Evolutionary conservation across 2,329 filamentous ascomycete genomes (phyloP), one percentile per base, ranked within the genome.

Genomic region (Pochonia chlamydosporia): DNA sequence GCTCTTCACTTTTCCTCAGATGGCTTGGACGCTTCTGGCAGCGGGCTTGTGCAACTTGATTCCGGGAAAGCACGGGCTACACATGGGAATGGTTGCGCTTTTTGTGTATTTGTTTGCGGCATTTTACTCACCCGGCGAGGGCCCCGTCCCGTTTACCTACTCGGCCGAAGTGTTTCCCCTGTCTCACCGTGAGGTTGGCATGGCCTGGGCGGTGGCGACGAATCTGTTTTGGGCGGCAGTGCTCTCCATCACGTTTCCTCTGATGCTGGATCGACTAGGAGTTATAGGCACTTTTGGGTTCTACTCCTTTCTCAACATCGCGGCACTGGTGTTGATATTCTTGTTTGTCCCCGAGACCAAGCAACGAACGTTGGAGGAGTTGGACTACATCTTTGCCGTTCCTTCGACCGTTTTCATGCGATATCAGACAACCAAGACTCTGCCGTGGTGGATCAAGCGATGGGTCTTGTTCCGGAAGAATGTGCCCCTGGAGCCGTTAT

Each of bases 91-190:
- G 11, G 73, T 78, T n/a, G 73, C 72, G 1, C 61, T 81, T 31
- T 82, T 82, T 56, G 65, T 81, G 20, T 81, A 76, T 58, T 63
- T 81, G 2, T 81, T 79, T 47, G 72, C 71, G 1, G 73, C 69
- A 16, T 71, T 75, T 53, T 75, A 75, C 51, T 72, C 70, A 3
- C 72, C 72, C 2, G 71, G 71, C 3, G 84, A 87, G 64, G 84
- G 81, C 0, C 78, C 79, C 4, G 83, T 87, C 7, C 82, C 83
- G 0, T 87, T 83, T 58, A 79, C 80, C 0, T 87, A 87, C 64
- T 78, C 74, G 5, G 82, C 84, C 36, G 84, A 87, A 61, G 81
- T 86, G 2, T 87, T 84, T 59, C 84, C 84, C 0, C 73, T 87
- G 1, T 84, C 81, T 2, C 83, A 87, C 60, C 75, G 84, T 56